Percentiles rank a stretch among this genome's conserved stretches.
Evolutionary conservation across 768 basidiomycete species (phyloP).

Genomic region (Lentinula aciculospora): DNA sequence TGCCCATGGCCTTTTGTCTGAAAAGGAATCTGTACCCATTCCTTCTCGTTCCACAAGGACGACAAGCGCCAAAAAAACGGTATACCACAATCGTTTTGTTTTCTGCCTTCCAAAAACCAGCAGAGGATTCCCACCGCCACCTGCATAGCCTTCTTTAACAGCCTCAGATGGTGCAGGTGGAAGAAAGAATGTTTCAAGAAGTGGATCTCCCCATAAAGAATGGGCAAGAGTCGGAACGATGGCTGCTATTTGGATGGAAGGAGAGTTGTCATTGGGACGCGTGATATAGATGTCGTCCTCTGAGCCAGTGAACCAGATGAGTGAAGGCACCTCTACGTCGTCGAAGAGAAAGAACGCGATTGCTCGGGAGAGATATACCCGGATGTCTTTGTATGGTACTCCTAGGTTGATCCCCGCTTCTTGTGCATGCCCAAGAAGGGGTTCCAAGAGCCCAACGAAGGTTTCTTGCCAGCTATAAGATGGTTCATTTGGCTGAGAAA

Average conservation of each 20-base stretch:
- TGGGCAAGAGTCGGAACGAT: constrained; percentile 46
- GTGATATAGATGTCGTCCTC: constrained; percentile 54
- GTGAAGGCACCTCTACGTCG: constrained; percentile 65
- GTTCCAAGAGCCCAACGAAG: constrained; percentile 56
- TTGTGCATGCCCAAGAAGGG: constrained; percentile 37
- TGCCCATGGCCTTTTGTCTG: constrained; percentile 33
- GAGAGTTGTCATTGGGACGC: constrained; percentile 18
- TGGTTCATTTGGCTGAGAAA: constrained; percentile 24
- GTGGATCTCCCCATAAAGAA: constrained; percentile 73
- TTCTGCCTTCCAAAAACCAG: constrained; percentile 60
- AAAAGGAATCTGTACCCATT: constrained; percentile 12
- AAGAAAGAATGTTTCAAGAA: constrained; percentile 63
- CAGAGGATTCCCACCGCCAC: constrained; percentile 39
- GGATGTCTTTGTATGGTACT: constrained; percentile 36
- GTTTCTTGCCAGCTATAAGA: constrained; percentile 75
- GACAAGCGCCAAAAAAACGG: constrained; percentile 55
- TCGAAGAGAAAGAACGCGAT: constrained; percentile 75
- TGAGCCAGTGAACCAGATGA: constrained; percentile 59
- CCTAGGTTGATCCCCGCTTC: constrained; percentile 18
- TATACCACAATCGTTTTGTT: constrained; percentile 77
- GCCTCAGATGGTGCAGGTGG: constrained; percentile 30
- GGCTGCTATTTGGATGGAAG: constrained; percentile 29
- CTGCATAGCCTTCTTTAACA: constrained; percentile 55
- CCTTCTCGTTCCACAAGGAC: constrained; percentile 36
- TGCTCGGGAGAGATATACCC: constrained; percentile 54